Percentiles rank a stretch among this genome's conserved stretches.
Conservation (phyloP, 2,329 filamentous ascomycete species). For the Calonectria honghensis region DNA sequence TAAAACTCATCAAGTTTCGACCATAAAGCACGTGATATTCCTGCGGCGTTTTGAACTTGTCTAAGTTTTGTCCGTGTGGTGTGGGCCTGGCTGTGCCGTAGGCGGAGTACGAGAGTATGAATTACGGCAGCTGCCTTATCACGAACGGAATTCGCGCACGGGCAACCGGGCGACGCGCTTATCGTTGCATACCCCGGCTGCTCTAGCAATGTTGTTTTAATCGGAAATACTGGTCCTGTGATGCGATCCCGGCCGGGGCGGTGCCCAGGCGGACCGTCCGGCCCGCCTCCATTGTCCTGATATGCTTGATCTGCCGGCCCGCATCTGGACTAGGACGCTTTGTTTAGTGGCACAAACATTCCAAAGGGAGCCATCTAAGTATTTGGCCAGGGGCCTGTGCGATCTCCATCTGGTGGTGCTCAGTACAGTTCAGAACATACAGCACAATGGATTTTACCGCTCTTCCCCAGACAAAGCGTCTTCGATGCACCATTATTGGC, state of each 20-base stretch:
- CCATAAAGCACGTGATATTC: neutral
- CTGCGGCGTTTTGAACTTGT: neutral
- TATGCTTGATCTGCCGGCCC: conserved; percentile 13
- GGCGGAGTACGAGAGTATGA: neutral
- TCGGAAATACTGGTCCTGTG: neutral
- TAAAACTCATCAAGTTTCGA: neutral
- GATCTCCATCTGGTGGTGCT: neutral
- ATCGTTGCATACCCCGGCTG: neutral
- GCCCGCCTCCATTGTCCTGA: conserved; percentile 1
- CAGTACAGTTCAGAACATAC: neutral
- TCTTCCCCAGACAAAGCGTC: neutral
- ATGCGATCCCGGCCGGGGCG: neutral
- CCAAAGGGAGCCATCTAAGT: conserved; percentile 13
- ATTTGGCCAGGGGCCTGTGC: conserved; percentile 6
- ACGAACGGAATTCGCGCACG: neutral
- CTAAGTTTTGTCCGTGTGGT: neutral
- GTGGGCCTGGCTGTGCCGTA: neutral
- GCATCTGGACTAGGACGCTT: neutral
- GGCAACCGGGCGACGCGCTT: neutral
- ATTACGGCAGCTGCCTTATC: neutral
- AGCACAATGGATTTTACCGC: conserved; percentile 16
- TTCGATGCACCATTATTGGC: conserved; percentile 48
- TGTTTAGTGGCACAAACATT: no score
- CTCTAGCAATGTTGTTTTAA: no score
- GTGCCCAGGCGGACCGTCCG: conserved; percentile 15